Percentiles rank a stretch among this genome's conserved stretches.
These are phyloP conservation scores for Globisporangium perplexum DNA, from an alignment of 352 stramenopile species.

Conservation along the genomic window DNA sequence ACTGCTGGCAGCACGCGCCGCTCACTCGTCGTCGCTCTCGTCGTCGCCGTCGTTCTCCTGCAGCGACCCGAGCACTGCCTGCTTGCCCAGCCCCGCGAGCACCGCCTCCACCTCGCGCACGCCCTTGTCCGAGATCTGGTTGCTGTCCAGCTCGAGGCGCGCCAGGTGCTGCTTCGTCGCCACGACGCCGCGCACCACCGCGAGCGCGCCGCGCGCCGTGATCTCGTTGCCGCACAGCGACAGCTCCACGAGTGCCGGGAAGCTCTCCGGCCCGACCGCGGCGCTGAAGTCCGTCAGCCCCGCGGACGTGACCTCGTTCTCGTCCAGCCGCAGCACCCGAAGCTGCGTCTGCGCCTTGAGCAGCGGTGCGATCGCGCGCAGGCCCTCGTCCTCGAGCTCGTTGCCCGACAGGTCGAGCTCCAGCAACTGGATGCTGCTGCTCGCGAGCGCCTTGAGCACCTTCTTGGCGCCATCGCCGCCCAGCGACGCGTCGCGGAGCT, in stretches of 20 bases:
- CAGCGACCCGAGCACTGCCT: slow-evolving; percentile 58
- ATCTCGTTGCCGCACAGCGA: slow-evolving; percentile 73
- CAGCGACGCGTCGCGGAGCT: slow-evolving; percentile 88
- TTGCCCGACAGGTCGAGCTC: slow-evolving; percentile 90
- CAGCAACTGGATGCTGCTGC: slow-evolving; percentile 54
- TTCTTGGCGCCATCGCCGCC: slow-evolving; percentile 65
- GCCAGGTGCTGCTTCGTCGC: slow-evolving; percentile 31
- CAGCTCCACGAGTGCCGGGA: slow-evolving; percentile 40
- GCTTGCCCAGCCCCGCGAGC: slow-evolving; percentile 41
- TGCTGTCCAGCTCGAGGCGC: slow-evolving; percentile 56
- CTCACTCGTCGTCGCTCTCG: slow-evolving; percentile 32
- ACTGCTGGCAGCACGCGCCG: not conserved
- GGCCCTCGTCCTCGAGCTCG: slow-evolving; percentile 69
- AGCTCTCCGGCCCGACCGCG: slow-evolving; percentile 19
- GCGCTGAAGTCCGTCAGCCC: slow-evolving; percentile 35
- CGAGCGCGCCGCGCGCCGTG: slow-evolving; percentile 61
- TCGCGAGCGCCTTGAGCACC: slow-evolving; percentile 63
- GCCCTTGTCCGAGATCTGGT: slow-evolving; percentile 73
- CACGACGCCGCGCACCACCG: slow-evolving; percentile 40
- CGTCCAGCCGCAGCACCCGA: slow-evolving; percentile 62
- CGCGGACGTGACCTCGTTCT: slow-evolving; percentile 76
- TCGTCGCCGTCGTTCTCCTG: slow-evolving; percentile 81
- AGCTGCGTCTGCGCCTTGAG: slow-evolving; percentile 48
- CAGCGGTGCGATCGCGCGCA: slow-evolving; percentile 55
- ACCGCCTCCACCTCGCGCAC: slow-evolving; percentile 34